Evolutionary conservation across 208 protist species (phyloP).

Genomic region (Trypanosomatidae sp.): DNA sequence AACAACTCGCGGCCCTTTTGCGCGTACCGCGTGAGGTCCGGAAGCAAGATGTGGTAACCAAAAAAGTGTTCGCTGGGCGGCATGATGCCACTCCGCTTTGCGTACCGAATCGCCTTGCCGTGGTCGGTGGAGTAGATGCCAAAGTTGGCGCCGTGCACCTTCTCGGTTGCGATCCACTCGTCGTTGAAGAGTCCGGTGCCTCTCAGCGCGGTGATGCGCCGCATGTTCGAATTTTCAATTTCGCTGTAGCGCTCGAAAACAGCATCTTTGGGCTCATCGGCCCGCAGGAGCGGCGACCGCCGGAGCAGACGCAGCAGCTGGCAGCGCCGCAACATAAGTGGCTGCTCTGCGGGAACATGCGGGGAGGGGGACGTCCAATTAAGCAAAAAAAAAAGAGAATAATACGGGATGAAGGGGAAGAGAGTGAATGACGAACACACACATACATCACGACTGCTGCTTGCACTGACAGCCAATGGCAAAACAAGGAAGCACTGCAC

Average conservation of each 20-base stretch:
- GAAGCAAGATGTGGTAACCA: constrained; percentile 79
- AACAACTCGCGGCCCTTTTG: constrained; percentile 45
- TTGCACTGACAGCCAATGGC: too few relatives aligned
- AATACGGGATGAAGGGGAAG: too few relatives aligned
- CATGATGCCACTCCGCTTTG: constrained; percentile 86
- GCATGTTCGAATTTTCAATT: constrained; percentile 78
- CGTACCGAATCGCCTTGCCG: constrained; percentile 56
- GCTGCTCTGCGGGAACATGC: too few relatives aligned
- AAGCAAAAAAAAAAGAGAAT: too few relatives aligned
- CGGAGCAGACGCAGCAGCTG: constrained; percentile 13
- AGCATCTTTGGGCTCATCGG: constrained; percentile 21
- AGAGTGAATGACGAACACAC: too few relatives aligned
- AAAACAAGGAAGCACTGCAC: too few relatives aligned
- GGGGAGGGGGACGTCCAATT: too few relatives aligned
- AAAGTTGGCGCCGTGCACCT: constrained; percentile 91
- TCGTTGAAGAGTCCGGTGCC: constrained; percentile 54
- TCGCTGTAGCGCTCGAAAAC: constrained; percentile 84
- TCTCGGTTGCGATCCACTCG: constrained; percentile 89
- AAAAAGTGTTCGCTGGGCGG: constrained; percentile 81
- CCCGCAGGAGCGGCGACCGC: constrained; percentile 24
- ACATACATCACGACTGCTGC: too few relatives aligned
- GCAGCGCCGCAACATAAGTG: constrained; percentile 33
- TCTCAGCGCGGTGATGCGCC: constrained; percentile 59
- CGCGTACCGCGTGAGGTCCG: constrained; percentile 54
- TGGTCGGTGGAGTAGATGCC: constrained; percentile 73